Conservation (phyloP, 2,329 filamentous ascomycete species). For the Diaporthe sp. region DNA sequence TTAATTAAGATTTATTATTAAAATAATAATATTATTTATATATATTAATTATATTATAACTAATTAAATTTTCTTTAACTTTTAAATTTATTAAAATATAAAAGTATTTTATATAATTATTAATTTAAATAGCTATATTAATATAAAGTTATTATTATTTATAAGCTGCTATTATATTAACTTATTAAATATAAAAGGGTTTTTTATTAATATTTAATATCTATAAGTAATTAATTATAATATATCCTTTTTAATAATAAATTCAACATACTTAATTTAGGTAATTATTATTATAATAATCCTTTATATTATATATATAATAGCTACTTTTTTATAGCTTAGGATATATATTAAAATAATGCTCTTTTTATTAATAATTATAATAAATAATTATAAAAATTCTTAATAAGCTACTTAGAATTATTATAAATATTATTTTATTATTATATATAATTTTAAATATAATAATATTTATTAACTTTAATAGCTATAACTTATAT, state of each 20-base stretch:
- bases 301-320: not conserved
- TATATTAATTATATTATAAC: not conserved
- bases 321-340: not conserved
- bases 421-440: not conserved
- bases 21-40: not conserved
- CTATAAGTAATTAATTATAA: not conserved
- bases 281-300: not conserved
- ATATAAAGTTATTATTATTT: not conserved
- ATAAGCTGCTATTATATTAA: not conserved
- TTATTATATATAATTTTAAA: not conserved
- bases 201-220: not conserved
- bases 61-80: not conserved
- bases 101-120: not conserved
- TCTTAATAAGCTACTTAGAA: not conserved
- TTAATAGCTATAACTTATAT: not conserved
- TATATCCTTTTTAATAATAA: not conserved
- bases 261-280: not conserved
- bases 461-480: not conserved
- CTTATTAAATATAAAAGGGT: not conserved
- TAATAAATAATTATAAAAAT: no score
- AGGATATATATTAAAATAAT: not conserved
- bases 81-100: slow-evolving; percentile 4
- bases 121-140: not conserved
- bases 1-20: not conserved
- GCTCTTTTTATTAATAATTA: not conserved